phyloP scores from a whole-genome alignment of 2,329 filamentous ascomycete genomes.

The Pestalotiopsis sp. region DNA sequence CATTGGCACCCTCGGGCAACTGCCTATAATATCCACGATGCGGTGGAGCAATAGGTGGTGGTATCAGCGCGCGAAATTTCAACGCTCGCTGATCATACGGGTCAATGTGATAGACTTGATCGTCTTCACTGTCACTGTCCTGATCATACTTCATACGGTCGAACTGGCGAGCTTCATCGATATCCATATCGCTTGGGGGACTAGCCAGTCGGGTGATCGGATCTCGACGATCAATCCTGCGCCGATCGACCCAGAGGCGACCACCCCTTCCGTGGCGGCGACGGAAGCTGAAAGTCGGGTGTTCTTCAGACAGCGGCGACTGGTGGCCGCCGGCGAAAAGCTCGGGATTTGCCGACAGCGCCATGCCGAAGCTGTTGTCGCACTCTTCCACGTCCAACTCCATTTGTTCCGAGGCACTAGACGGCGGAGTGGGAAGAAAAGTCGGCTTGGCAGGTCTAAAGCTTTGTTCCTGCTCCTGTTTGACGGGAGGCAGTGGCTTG shows the following conservation, averaged over 20 bases:
- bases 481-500: constrained; percentile 79
- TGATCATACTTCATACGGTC: constrained; percentile 88
- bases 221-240: constrained; percentile 31
- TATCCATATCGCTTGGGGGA: constrained; percentile 32
- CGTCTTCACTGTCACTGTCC: constrained; percentile 77
- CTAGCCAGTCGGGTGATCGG: constrained; percentile 20
- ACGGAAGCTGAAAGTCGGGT: constrained; percentile 69
- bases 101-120: constrained; percentile 76
- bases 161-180: constrained; percentile 37
- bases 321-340: constrained; percentile 16
- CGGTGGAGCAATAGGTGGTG: constrained; percentile 38
- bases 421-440: constrained; percentile 68
- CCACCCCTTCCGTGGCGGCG: constrained; percentile 84
- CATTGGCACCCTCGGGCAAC: constrained; percentile 34
- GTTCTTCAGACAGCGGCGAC: constrained; percentile 35
- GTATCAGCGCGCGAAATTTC: constrained; percentile 63
- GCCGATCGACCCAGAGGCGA: constrained; percentile 85
- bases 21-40: constrained; percentile 36
- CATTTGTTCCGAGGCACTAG: constrained; percentile 59
- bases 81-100: constrained; percentile 64
- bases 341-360: constrained; percentile 47
- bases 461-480: constrained; percentile 64
- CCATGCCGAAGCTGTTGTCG: constrained; percentile 24
- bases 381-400: constrained; percentile 52
- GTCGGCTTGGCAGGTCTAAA: constrained; percentile 76